Conservation (phyloP, 768 basidiomycete genomes). For the Heimioporus sp. region DNA sequence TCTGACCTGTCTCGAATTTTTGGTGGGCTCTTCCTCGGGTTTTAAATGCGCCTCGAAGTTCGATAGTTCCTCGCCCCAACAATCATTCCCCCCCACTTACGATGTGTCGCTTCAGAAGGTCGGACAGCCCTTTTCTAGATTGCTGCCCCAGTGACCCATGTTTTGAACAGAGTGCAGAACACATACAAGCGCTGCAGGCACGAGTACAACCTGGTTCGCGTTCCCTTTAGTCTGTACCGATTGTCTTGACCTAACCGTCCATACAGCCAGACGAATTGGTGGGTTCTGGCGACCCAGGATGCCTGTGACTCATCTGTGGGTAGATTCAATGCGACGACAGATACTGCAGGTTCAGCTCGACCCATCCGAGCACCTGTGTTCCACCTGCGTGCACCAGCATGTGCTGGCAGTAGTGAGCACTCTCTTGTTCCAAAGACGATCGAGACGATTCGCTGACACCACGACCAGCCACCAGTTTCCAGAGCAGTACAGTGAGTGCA, state of each 20-base stretch:
- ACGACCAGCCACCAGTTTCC: constrained; percentile 64
- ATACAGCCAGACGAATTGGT: constrained; percentile 62
- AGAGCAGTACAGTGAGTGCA: constrained; percentile 59
- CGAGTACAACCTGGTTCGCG: constrained; percentile 48
- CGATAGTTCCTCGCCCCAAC: constrained; percentile 13
- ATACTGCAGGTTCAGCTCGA: constrained; percentile 68
- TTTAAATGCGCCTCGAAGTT: constrained; percentile 24
- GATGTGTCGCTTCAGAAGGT: constrained; percentile 81
- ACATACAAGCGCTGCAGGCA: constrained; percentile 59
- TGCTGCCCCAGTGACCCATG: constrained; percentile 8
- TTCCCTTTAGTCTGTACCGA: constrained; percentile 10
- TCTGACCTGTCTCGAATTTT: constrained; percentile 22
- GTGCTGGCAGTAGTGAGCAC: constrained; percentile 77
- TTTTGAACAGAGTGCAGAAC: constrained; percentile 55
- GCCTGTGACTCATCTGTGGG: constrained; percentile 14
- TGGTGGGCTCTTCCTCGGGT: constrained; percentile 7
- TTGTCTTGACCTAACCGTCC: constrained; percentile 9
- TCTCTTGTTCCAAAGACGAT: background rate
- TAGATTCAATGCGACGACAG: constrained; percentile 67
- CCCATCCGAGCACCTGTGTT: constrained; percentile 59
- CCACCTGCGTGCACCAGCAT: constrained; percentile 53
- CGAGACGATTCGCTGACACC: constrained; percentile 21
- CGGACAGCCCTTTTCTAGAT: constrained; percentile 18
- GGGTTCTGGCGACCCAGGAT: constrained; percentile 12
- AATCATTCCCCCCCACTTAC: constrained; percentile 16